phyloP scores from a whole-genome alignment of 164 flowering plant species.

The Houttuynia cordata region DNA sequence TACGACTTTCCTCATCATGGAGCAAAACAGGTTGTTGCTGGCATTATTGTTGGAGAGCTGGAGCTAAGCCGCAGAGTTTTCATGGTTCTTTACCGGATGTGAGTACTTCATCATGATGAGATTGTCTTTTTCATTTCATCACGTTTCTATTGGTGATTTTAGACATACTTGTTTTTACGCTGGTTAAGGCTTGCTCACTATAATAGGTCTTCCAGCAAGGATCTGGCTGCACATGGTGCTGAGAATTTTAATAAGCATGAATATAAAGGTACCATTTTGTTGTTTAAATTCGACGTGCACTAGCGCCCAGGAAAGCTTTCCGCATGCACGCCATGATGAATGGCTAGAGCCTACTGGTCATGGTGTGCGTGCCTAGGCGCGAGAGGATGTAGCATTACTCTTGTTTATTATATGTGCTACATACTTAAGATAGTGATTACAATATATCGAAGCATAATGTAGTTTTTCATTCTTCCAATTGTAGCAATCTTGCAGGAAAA shows the following conservation, averaged over 20 bases:
- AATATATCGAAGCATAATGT: not conserved
- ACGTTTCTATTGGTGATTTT: not conserved
- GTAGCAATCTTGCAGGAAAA: conserved; percentile 90
- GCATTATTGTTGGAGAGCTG: conserved; percentile 83
- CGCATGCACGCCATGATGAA: no score
- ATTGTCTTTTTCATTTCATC: not conserved
- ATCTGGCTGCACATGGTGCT: conserved; percentile 61
- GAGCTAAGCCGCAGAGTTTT: conserved; percentile 83
- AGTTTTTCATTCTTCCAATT: conserved; percentile 30
- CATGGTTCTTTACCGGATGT: conserved; percentile 88
- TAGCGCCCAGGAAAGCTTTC: not conserved
- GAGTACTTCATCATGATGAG: conserved; percentile 15
- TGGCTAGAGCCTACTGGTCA: no score
- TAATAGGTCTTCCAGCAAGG: conserved; percentile 65
- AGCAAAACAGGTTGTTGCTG: conserved; percentile 69
- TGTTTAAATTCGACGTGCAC: not conserved
- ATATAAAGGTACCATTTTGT: conserved; percentile 41
- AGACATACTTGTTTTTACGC: not conserved
- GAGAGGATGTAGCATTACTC: no score
- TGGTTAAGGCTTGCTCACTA: not conserved
- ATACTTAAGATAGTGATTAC: no score
- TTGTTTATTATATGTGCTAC: no score
- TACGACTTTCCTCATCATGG: conserved; percentile 91
- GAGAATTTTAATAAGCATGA: conserved; percentile 65
- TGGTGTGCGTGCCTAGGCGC: no score